Conservation (phyloP, 768 basidiomycete species). For the Amyloporia xantha region DNA sequence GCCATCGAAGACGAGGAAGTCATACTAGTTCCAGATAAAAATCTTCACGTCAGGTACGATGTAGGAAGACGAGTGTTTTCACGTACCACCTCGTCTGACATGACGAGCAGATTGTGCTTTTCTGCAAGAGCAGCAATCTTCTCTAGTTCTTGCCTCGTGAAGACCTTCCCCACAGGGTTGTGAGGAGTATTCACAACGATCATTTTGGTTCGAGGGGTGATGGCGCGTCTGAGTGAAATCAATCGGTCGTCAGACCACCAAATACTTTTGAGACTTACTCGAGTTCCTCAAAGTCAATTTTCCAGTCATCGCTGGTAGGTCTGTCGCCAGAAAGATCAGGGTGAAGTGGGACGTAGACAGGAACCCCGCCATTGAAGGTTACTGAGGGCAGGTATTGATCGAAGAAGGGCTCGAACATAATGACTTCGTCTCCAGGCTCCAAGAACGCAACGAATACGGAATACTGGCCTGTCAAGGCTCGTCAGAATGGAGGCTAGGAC, state of each 20-base stretch:
- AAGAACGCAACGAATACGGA: slow-evolving; percentile 90
- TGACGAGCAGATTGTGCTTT: slow-evolving; percentile 87
- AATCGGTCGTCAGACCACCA: slow-evolving; percentile 2
- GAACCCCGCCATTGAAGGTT: slow-evolving; percentile 88
- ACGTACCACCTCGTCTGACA: slow-evolving; percentile 96
- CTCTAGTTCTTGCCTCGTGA: slow-evolving; percentile 75
- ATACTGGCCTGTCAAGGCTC: slow-evolving; percentile 65
- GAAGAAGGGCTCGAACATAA: slow-evolving; percentile 98
- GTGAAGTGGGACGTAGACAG: slow-evolving; percentile 92
- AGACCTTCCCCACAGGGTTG: slow-evolving; percentile 98
- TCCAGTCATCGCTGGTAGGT: slow-evolving; percentile 76
- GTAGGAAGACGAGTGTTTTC: too few species aligned
- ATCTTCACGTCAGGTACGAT: neutral
- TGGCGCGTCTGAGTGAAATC: slow-evolving; percentile 48
- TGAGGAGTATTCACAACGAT: slow-evolving; percentile 96
- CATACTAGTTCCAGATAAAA: slow-evolving; percentile 53
- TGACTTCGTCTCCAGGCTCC: slow-evolving; percentile 91
- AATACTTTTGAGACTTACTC: slow-evolving; percentile 37
- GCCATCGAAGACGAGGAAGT: slow-evolving; percentile 83
- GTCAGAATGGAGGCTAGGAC: slow-evolving; percentile 5
- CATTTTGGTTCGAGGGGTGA: slow-evolving; percentile 88
- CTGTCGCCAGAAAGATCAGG: slow-evolving; percentile 55
- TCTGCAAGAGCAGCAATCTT: slow-evolving; percentile 82
- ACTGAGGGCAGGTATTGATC: slow-evolving; percentile 93
- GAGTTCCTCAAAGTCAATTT: slow-evolving; percentile 82